phyloP scores from a whole-genome alignment of 179 eudicot genomes.

The Heliamphora pulchella region DNA sequence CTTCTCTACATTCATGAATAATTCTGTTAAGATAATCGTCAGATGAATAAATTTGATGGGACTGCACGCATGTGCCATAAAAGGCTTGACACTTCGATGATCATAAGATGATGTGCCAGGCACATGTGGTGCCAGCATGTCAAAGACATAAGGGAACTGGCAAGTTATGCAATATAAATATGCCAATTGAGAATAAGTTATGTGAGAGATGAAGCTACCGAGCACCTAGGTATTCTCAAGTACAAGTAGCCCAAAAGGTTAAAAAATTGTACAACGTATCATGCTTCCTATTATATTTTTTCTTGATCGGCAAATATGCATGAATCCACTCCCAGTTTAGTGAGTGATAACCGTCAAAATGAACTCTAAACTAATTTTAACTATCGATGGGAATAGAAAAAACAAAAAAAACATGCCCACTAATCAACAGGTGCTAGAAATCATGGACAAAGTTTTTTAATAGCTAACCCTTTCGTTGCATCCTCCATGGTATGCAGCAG shows the following conservation, averaged over 20 bases:
- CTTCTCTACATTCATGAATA: not conserved
- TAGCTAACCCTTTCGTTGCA: conserved; percentile 72
- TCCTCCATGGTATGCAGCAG: conserved; percentile 61
- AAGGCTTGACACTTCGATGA: not conserved
- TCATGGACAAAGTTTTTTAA: conserved; percentile 11
- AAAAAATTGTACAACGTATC: not conserved
- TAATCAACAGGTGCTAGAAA: not conserved
- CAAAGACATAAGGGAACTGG: not conserved
- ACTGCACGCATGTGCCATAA: not conserved
- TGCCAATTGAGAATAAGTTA: not conserved
- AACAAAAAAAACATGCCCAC: not conserved
- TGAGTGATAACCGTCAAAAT: not conserved
- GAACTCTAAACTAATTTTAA: not conserved
- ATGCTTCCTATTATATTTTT: not conserved
- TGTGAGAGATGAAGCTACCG: not conserved
- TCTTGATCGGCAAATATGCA: too few species aligned
- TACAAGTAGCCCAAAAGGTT: not conserved
- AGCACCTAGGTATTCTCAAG: not conserved
- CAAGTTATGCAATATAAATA: not conserved
- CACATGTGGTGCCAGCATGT: not conserved
- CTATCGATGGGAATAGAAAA: not conserved
- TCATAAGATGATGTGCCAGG: not conserved
- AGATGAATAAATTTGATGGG: not conserved
- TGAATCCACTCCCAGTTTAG: not conserved
- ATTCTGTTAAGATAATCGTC: not conserved